A percentile compares a stretch with the other conserved stretches of the same genome.
phyloP scores from a whole-genome alignment of 768 basidiomycete species.

The Psilocybe cubensis region DNA sequence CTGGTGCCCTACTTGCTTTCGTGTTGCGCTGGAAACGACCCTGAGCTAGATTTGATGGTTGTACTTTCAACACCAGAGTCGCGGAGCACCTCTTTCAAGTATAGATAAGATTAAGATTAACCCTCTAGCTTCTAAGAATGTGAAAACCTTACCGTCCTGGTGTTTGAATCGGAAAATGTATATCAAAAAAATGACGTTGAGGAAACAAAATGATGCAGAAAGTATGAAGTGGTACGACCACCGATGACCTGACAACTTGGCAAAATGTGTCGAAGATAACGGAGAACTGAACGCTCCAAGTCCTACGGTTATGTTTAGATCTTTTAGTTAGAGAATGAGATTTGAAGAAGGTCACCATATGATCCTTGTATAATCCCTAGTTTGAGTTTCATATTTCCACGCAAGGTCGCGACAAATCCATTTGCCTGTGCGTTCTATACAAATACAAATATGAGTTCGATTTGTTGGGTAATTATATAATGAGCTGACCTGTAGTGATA shows the following conservation, averaged over 20 bases:
- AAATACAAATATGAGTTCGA: not conserved
- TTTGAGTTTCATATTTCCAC: slow-evolving; percentile 56
- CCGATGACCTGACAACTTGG: slow-evolving; percentile 42
- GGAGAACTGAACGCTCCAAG: slow-evolving; percentile 69
- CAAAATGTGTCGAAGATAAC: slow-evolving; percentile 79
- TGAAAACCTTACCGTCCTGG: slow-evolving; percentile 57
- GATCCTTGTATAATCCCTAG: slow-evolving; percentile 71
- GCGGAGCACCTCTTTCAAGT: slow-evolving; percentile 47
- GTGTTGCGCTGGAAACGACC: too few species aligned
- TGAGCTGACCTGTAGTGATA: slow-evolving; percentile 45
- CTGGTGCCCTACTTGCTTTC: too few species aligned
- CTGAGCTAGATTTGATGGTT: too few species aligned
- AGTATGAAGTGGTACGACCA: slow-evolving; percentile 82
- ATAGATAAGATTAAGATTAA: not conserved
- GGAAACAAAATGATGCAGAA: slow-evolving; percentile 65
- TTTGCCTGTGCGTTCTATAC: slow-evolving; percentile 70
- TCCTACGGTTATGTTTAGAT: slow-evolving; percentile 39
- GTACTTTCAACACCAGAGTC: slow-evolving; percentile 57
- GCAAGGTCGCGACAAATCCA: slow-evolving; percentile 64
- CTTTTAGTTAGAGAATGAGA: not conserved
- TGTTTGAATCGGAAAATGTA: slow-evolving; percentile 65
- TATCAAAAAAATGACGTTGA: slow-evolving; percentile 54
- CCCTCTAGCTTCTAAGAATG: not conserved
- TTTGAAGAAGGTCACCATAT: slow-evolving; percentile 48
- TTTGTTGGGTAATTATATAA: not conserved